Evolutionary conservation across 306 rosid species (phyloP).

Genomic region (Cotoneaster glaucophyllus): DNA sequence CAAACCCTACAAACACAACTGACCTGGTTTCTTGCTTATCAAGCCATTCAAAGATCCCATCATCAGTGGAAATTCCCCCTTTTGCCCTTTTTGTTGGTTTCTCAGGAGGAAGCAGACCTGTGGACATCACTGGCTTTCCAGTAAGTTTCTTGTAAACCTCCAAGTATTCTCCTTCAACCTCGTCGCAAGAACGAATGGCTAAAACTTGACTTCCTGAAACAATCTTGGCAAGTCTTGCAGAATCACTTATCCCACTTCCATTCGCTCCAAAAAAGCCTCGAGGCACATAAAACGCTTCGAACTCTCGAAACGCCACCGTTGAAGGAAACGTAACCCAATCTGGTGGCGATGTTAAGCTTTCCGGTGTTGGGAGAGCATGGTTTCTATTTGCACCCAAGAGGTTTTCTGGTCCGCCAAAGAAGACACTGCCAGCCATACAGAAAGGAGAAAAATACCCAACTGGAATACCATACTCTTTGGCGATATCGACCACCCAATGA

Average conservation of each 20-base stretch:
- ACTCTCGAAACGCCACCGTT: neutral
- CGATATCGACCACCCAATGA: conserved; percentile 9
- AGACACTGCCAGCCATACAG: neutral
- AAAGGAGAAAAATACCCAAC: neutral
- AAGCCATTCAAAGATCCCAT: conserved; percentile 36
- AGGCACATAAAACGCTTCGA: neutral
- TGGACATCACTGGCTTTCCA: conserved; percentile 29
- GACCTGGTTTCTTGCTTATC: conserved; percentile 25
- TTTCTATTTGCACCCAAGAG: neutral
- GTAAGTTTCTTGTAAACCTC: conserved; percentile 7
- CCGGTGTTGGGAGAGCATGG: neutral
- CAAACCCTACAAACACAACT: conserved; percentile 40
- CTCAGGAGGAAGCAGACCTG: conserved; percentile 34
- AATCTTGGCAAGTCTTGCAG: conserved; percentile 1
- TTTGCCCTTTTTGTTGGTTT: neutral
- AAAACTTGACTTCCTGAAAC: conserved; percentile 9
- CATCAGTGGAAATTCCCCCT: neutral
- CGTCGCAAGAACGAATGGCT: conserved; percentile 17
- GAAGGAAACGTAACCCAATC: conserved; percentile 6
- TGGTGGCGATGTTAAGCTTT: neutral
- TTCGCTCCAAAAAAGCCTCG: neutral
- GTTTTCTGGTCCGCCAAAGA: neutral
- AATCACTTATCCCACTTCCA: neutral
- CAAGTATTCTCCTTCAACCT: conserved; percentile 28
- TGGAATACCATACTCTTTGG: neutral